Percentiles rank a stretch among this genome's conserved stretches.
Evolutionary conservation across 2,329 filamentous ascomycete species (phyloP).

Genomic region (Xylaria sp.): DNA sequence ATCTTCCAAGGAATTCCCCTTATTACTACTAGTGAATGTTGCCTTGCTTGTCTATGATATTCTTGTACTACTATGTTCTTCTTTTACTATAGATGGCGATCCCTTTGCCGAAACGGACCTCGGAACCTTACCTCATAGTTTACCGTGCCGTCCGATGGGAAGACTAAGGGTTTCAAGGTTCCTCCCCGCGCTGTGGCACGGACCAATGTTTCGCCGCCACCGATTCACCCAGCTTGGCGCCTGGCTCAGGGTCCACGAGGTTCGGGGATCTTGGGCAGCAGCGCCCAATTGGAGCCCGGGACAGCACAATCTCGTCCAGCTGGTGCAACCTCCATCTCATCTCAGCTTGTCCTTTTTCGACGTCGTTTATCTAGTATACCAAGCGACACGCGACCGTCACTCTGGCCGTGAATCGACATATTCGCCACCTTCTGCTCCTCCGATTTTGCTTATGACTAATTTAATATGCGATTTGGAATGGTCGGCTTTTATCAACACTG

Average conservation of each 20-base stretch:
- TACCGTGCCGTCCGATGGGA: slow-evolving; percentile 4
- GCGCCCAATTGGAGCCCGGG: slow-evolving; percentile 39
- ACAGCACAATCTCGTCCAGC: slow-evolving; percentile 32
- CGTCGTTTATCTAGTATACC: slow-evolving; percentile 24
- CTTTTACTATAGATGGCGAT: background rate
- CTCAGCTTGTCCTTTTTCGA: slow-evolving; percentile 33
- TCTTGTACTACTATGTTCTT: background rate
- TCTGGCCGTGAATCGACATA: slow-evolving; percentile 20
- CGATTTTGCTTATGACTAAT: slow-evolving; percentile 1
- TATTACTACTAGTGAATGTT: slow-evolving; percentile 23
- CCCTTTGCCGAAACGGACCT: background rate
- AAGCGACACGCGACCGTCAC: slow-evolving; percentile 23
- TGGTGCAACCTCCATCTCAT: slow-evolving; percentile 39
- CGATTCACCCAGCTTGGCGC: slow-evolving; percentile 22
- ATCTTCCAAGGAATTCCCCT: background rate
- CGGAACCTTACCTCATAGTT: background rate
- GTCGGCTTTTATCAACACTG: slow-evolving; percentile 12
- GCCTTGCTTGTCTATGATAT: slow-evolving; percentile 9
- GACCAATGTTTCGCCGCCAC: slow-evolving; percentile 34
- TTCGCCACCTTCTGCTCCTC: slow-evolving; percentile 6
- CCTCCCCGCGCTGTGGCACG: slow-evolving; percentile 22
- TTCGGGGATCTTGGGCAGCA: slow-evolving; percentile 38
- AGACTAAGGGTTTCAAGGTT: background rate
- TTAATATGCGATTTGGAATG: slow-evolving; percentile 34
- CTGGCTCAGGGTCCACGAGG: slow-evolving; percentile 22